Percentiles rank a stretch among this genome's conserved stretches.
phyloP scores from a whole-genome alignment of 805 yeast genomes.

The Priceomyces melissophilus region DNA sequence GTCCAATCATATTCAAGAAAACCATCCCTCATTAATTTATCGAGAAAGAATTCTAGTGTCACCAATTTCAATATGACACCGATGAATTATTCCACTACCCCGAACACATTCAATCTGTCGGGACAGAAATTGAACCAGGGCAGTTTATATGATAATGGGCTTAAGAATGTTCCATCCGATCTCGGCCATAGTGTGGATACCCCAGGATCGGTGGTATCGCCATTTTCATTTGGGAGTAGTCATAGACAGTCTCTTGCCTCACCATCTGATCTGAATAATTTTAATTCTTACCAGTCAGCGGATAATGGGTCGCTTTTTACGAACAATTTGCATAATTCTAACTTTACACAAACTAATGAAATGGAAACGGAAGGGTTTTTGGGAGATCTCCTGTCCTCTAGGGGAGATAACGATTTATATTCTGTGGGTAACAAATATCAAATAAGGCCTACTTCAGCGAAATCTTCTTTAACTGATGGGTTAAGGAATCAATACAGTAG shows the following conservation, averaged over 20 bases:
- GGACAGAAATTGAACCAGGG: not conserved
- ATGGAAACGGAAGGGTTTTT: constrained; percentile 9
- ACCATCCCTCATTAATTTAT: constrained; percentile 14
- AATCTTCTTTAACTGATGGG: constrained; percentile 12
- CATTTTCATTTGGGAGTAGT: constrained; percentile 9
- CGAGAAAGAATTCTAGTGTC: constrained; percentile 8
- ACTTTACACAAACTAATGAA: constrained; percentile 1
- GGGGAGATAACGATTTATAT: constrained; percentile 2
- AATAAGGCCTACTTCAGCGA: constrained; percentile 4
- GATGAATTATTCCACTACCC: constrained; percentile 17
- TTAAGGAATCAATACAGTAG: constrained; percentile 12
- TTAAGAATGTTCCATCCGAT: not conserved
- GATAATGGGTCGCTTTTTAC: constrained; percentile 1
- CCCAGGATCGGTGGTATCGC: constrained; percentile 11
- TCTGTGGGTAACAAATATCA: constrained; percentile 5
- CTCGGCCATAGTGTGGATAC: constrained; percentile 6
- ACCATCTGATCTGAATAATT: constrained; percentile 6
- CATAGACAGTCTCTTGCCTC: constrained; percentile 7
- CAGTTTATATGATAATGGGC: not conserved
- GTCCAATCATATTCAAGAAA: constrained; percentile 16
- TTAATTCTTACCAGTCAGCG: constrained; percentile 3
- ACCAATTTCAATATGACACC: constrained; percentile 7
- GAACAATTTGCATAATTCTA: constrained; percentile 2
- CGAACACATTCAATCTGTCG: constrained; percentile 3
- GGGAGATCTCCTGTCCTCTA: constrained; percentile 4